A percentile compares a stretch with the other conserved stretches of the same genome.
Conservation (phyloP, 2,329 filamentous ascomycete genomes). For the Sclerotiophoma versabilis region DNA sequence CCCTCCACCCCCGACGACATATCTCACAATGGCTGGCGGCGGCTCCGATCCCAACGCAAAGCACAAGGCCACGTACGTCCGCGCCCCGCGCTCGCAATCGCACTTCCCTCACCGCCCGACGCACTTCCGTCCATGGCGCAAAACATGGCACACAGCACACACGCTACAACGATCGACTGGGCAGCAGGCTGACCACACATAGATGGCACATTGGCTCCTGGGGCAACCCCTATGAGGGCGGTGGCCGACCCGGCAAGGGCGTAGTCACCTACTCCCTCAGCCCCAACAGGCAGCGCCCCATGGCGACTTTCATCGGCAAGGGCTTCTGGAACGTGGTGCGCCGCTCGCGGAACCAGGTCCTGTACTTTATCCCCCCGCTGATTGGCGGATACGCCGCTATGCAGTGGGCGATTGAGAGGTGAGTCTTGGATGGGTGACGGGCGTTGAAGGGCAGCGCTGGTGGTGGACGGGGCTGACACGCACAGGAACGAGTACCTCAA, state of each 20-base stretch:
- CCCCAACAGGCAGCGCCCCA: slow-evolving; percentile 86
- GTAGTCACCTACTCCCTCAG: slow-evolving; percentile 76
- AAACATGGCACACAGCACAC: slow-evolving; percentile 13
- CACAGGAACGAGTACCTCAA: slow-evolving; percentile 80
- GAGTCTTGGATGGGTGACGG: slow-evolving; percentile 51
- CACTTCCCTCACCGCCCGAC: slow-evolving; percentile 13
- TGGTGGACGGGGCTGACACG: not conserved
- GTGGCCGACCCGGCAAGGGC: slow-evolving; percentile 62
- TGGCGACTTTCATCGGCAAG: slow-evolving; percentile 77
- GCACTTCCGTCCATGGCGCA: slow-evolving; percentile 11
- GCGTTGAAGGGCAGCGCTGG: not conserved
- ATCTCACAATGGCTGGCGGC: slow-evolving; percentile 42
- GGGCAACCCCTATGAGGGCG: slow-evolving; percentile 50
- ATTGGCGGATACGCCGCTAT: slow-evolving; percentile 80
- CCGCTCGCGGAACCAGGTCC: slow-evolving; percentile 82
- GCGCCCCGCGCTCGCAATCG: slow-evolving; percentile 15
- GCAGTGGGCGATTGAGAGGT: slow-evolving; percentile 93
- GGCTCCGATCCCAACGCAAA: slow-evolving; percentile 34
- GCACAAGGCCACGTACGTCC: slow-evolving; percentile 41
- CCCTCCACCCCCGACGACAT: slow-evolving; percentile 19
- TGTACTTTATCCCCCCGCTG: slow-evolving; percentile 86
- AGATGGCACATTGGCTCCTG: slow-evolving; percentile 49
- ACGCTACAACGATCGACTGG: slow-evolving; percentile 1
- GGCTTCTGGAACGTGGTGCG: slow-evolving; percentile 97
- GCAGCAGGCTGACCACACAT: slow-evolving; percentile 25